Conservation (phyloP, 169 alveolate genomes). For the Plasmodium berghei region DNA sequence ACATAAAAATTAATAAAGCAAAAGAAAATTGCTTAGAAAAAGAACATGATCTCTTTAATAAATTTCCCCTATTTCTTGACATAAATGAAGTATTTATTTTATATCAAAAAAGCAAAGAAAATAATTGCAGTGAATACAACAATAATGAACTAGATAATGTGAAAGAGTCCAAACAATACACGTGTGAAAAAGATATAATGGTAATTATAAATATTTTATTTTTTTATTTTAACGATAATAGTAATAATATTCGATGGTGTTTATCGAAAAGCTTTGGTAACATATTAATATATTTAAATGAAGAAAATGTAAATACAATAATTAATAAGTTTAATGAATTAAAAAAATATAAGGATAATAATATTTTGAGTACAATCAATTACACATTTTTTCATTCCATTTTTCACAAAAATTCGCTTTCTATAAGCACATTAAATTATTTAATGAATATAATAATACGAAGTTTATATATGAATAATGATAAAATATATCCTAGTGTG, state of each 20-base stretch:
- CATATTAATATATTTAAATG: conserved; percentile 32
- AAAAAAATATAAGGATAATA: conserved; percentile 52
- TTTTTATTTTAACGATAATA: conserved; percentile 58
- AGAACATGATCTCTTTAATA: conserved; percentile 21
- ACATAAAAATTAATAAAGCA: neutral
- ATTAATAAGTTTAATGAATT: conserved; percentile 28
- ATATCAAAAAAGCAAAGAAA: conserved; percentile 17
- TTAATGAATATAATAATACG: conserved; percentile 13
- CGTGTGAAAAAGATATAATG: conserved; percentile 46
- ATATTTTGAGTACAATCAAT: conserved; percentile 33
- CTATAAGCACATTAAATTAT: conserved; percentile 24
- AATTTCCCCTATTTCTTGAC: conserved; percentile 34
- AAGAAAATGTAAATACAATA: conserved; percentile 3
- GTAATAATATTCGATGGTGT: conserved; percentile 56
- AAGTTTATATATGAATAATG: conserved; percentile 41
- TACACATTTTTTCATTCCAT: conserved; percentile 63
- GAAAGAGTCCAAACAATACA: conserved; percentile 15
- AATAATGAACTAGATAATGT: conserved; percentile 2
- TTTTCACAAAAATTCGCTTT: conserved; percentile 24
- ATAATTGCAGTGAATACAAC: neutral
- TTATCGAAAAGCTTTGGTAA: conserved; percentile 66
- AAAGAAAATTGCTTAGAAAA: neutral
- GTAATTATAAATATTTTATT: conserved; percentile 26
- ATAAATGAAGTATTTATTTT: conserved; percentile 48
- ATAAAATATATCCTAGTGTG: conserved; percentile 32